phyloP scores from a whole-genome alignment of 768 basidiomycete genomes.

The Royoungia palumana region DNA sequence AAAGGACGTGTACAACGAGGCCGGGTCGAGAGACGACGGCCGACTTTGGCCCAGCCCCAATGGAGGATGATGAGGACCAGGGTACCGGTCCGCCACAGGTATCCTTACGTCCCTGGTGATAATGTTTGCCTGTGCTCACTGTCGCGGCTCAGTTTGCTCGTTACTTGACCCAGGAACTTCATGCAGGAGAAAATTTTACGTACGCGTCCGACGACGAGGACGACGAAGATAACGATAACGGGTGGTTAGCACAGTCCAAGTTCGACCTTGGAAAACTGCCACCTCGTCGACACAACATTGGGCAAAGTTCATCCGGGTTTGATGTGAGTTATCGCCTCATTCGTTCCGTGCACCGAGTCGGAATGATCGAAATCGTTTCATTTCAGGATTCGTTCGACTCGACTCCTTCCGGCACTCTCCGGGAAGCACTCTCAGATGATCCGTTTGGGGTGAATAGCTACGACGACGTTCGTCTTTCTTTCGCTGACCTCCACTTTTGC shows the following conservation, averaged over 20 bases:
- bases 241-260: slow-evolving; percentile 78
- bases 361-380: neutral
- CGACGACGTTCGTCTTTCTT: slow-evolving; percentile 45
- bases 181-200: slow-evolving; percentile 53
- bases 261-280: slow-evolving; percentile 56
- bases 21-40: slow-evolving; percentile 52
- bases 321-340: slow-evolving; percentile 44
- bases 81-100: slow-evolving; percentile 46
- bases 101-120: neutral
- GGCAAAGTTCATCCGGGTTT: slow-evolving; percentile 49
- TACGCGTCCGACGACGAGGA: slow-evolving; percentile 51
- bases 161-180: slow-evolving; percentile 74
- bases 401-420: slow-evolving; percentile 27
- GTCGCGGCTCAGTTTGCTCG: slow-evolving; percentile 60
- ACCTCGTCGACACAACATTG: slow-evolving; percentile 44
- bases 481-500: neutral
- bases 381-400: slow-evolving; percentile 54
- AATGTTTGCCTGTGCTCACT: neutral
- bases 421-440: slow-evolving; percentile 41
- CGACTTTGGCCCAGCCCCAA: slow-evolving; percentile 58
- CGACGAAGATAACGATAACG: slow-evolving; percentile 64
- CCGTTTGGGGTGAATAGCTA: slow-evolving; percentile 44
- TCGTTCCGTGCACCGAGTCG: neutral
- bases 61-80: slow-evolving; percentile 47
- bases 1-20: slow-evolving; percentile 42